Percentiles rank a stretch among this genome's conserved stretches.
These are phyloP conservation scores for Syncephalastrum contaminatum DNA, from an alignment of 371 early-diverging fungal genomes.

Conservation along the genomic window DNA sequence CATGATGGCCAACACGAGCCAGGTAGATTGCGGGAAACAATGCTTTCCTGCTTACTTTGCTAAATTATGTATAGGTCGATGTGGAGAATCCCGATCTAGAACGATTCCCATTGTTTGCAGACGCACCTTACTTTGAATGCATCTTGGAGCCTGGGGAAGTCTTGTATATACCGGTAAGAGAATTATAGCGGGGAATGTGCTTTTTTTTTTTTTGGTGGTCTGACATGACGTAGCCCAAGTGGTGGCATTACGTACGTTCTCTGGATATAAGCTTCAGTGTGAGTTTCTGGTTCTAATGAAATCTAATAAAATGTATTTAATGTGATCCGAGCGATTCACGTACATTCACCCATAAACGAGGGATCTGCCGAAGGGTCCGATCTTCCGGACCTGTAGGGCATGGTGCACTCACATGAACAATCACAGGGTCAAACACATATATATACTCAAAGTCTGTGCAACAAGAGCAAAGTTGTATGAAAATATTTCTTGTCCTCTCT, in stretches of 20 bases:
- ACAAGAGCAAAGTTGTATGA: no score
- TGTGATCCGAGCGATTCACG: no score
- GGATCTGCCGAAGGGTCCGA: no score
- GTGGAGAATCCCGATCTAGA: constrained; percentile 60
- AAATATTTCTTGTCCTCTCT: no score
- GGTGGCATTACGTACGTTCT: constrained; percentile 93
- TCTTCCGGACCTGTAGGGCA: no score
- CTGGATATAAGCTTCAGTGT: constrained; percentile 78
- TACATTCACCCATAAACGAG: no score
- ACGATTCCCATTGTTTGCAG: constrained; percentile 51
- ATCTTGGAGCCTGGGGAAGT: constrained; percentile 79
- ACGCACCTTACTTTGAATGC: constrained; percentile 68
- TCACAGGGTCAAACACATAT: no score
- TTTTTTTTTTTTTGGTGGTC: constrained; percentile 6
- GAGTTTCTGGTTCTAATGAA: constrained; percentile 80
- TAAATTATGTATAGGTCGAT: constrained; percentile 47
- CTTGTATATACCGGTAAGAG: constrained; percentile 86
- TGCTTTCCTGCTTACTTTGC: not conserved
- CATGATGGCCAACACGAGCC: constrained; percentile 78
- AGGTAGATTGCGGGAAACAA: constrained; percentile 39
- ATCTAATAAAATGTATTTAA: no score
- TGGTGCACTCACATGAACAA: no score
- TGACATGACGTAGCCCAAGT: constrained; percentile 49
- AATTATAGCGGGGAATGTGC: not conserved
- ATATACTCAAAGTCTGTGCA: no score